These are phyloP conservation scores for Thelonectria blattea DNA, from an alignment of 2,329 filamentous ascomycete species.

Conservation along the genomic window DNA sequence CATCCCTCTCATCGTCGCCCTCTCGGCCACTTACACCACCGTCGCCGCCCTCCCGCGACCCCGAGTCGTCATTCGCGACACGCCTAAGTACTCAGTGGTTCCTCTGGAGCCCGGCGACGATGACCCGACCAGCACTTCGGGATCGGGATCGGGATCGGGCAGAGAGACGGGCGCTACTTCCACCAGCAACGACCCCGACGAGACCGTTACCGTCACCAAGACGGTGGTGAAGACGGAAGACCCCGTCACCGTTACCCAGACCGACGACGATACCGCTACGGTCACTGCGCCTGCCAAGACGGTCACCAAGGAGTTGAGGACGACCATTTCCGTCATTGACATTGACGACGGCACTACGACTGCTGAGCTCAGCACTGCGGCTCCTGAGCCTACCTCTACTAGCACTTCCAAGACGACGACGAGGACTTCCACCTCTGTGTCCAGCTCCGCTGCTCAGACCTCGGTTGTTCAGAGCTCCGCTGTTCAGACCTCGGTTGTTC, in stretches of 20 bases:
- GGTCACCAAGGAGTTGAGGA: slow-evolving; percentile 39
- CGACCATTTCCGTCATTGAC: slow-evolving; percentile 43
- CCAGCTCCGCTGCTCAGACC: no score
- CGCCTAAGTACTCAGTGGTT: slow-evolving; percentile 48
- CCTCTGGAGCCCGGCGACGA: slow-evolving; percentile 44
- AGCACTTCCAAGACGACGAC: background rate
- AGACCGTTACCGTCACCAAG: slow-evolving; percentile 43
- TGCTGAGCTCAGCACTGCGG: slow-evolving; percentile 40
- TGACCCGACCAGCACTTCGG: slow-evolving; percentile 26
- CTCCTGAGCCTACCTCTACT: slow-evolving; percentile 21
- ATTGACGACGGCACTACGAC: slow-evolving; percentile 28
- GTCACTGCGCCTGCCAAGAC: slow-evolving; percentile 34
- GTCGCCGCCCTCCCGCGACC: slow-evolving; percentile 40
- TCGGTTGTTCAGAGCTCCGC: no score
- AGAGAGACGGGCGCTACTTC: slow-evolving; percentile 16
- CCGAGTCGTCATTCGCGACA: slow-evolving; percentile 35
- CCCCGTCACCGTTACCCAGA: slow-evolving; percentile 39
- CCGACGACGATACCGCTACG: slow-evolving; percentile 35
- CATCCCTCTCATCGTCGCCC: slow-evolving; percentile 39
- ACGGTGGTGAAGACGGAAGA: slow-evolving; percentile 42
- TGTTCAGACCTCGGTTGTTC: background rate
- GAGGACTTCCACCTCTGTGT: background rate
- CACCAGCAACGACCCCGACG: slow-evolving; percentile 26
- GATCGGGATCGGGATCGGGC: slow-evolving; percentile 30
- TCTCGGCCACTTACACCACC: slow-evolving; percentile 38